These are phyloP conservation scores for Pleurotus eryngii DNA, from an alignment of 768 basidiomycete species.

Conservation along the genomic window DNA sequence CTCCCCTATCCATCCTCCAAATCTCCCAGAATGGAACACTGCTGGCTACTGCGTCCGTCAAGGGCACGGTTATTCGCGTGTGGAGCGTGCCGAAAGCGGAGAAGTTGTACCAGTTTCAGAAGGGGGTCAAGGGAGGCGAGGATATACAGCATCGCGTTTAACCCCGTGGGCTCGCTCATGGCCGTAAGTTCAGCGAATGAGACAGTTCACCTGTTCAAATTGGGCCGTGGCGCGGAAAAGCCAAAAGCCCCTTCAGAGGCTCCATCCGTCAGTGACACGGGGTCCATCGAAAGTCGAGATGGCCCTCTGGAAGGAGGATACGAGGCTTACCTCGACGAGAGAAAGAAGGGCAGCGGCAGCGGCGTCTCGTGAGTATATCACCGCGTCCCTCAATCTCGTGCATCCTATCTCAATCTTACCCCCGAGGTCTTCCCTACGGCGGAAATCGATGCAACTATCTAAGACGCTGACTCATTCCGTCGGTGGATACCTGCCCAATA, in stretches of 20 bases:
- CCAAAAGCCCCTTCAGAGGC: conserved; percentile 17
- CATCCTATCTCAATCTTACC: neutral
- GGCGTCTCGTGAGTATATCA: too few relatives aligned
- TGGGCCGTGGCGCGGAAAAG: conserved; percentile 36
- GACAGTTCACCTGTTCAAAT: conserved; percentile 95
- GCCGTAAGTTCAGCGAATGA: conserved; percentile 89
- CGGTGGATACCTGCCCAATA: conserved; percentile 83
- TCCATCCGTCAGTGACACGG: conserved; percentile 54
- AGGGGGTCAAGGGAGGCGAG: conserved; percentile 82
- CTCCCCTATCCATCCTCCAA: conserved; percentile 83
- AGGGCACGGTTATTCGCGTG: conserved; percentile 96
- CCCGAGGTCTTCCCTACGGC: conserved; percentile 49
- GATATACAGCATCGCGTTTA: conserved; percentile 86
- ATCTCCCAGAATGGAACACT: conserved; percentile 86
- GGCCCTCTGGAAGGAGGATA: conserved; percentile 76
- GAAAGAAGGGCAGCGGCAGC: conserved; percentile 45
- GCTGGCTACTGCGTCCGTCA: conserved; percentile 90
- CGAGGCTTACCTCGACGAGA: conserved; percentile 78
- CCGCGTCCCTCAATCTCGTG: neutral
- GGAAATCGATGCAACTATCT: conserved; percentile 72
- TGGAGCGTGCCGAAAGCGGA: conserved; percentile 90
- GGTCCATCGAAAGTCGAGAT: conserved; percentile 62
- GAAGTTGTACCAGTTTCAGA: conserved; percentile 94
- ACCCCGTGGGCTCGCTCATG: conserved; percentile 75
- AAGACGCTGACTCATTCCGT: conserved; percentile 74